These are phyloP conservation scores for Vigna nakashimae DNA, from an alignment of 306 rosid species.

Conservation along the genomic window DNA sequence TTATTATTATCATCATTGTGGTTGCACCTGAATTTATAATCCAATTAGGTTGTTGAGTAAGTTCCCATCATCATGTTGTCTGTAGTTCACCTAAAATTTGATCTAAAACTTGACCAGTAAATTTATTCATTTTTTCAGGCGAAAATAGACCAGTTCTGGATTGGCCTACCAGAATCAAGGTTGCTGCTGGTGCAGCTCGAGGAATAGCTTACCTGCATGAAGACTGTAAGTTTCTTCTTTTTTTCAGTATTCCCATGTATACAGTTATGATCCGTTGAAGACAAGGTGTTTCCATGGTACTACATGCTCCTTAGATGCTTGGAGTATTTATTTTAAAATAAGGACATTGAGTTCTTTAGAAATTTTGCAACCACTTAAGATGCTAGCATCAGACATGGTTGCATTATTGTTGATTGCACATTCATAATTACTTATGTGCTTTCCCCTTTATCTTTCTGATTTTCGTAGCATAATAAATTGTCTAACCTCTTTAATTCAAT, in stretches of 20 bases:
- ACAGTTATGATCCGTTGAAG: not conserved
- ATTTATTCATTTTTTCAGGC: constrained; percentile 50
- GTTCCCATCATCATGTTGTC: constrained; percentile 18
- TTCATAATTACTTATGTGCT: not conserved
- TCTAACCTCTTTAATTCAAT: constrained; percentile 25
- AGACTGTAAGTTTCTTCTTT: constrained; percentile 74
- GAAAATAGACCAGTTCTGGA: constrained; percentile 65
- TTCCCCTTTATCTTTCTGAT: constrained; percentile 10
- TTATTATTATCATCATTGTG: not conserved
- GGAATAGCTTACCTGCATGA: constrained; percentile 97
- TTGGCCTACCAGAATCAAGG: constrained; percentile 88
- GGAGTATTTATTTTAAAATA: constrained; percentile 4
- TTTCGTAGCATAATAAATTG: constrained; percentile 9
- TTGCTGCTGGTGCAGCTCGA: constrained; percentile 96
- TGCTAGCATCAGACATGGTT: constrained; percentile 27
- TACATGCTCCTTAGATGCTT: not conserved
- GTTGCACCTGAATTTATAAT: constrained; percentile 21
- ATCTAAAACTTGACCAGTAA: constrained; percentile 31
- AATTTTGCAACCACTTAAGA: constrained; percentile 28
- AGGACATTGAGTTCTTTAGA: constrained; percentile 8
- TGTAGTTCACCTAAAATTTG: constrained; percentile 16
- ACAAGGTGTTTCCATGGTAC: not conserved
- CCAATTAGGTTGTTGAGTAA: constrained; percentile 14
- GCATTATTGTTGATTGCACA: constrained; percentile 14
- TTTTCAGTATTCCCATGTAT: constrained; percentile 19